phyloP scores from a whole-genome alignment of 2,329 filamentous ascomycete genomes.

The Trichoderma semiorbis region DNA sequence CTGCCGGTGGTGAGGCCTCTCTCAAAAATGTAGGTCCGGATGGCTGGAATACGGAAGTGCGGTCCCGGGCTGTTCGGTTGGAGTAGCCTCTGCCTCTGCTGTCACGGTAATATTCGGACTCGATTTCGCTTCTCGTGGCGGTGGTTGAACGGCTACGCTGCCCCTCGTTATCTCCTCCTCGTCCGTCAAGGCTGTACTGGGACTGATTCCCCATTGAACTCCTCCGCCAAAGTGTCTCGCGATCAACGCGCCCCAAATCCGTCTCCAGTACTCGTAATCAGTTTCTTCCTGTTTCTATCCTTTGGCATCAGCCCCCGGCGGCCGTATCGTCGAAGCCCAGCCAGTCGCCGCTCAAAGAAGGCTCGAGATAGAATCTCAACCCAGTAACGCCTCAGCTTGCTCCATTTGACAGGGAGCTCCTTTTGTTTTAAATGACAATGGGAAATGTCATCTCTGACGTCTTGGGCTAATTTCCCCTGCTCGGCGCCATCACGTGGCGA shows the following conservation, averaged over 20 bases:
- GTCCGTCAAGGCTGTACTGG: neutral
- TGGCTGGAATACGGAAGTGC: conserved; percentile 15
- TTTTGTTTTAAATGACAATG: conserved; percentile 3
- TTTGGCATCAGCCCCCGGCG: neutral
- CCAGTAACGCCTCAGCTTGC: neutral
- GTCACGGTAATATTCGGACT: neutral
- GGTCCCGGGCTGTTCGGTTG: neutral
- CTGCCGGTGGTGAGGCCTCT: no score
- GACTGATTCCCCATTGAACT: conserved; percentile 2
- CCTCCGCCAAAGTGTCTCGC: neutral
- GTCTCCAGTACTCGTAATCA: neutral
- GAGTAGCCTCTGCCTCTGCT: neutral
- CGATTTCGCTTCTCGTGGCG: neutral
- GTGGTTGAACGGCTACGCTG: neutral
- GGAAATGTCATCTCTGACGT: neutral
- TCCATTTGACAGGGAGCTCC: neutral
- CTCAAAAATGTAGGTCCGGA: neutral
- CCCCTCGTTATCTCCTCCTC: neutral
- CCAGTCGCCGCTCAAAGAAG: neutral
- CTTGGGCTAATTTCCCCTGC: neutral
- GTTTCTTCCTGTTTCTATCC: neutral
- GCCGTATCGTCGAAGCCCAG: neutral
- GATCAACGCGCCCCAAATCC: neutral
- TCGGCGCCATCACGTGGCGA: conserved; percentile 8
- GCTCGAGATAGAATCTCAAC: neutral